Base-by-base conservation (phyloP, 2,329 filamentous ascomycete genomes). In the Colletotrichum eremochloae region DNA sequence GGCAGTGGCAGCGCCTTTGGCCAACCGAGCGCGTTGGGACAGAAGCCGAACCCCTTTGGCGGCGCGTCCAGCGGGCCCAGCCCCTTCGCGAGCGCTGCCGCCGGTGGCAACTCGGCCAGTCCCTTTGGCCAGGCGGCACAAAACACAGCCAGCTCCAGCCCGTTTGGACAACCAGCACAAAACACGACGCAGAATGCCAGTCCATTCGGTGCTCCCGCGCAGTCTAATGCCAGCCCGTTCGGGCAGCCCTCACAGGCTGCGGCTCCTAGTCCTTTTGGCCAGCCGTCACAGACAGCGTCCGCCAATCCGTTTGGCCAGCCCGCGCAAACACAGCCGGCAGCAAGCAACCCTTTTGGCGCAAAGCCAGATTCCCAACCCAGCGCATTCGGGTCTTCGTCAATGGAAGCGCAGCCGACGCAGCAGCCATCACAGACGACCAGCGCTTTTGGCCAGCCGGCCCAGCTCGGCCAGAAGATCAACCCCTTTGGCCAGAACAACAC, bases 21-120 rank as follows among this genome's bases (percentile, higher is more conserved):
- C 7, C 84, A 84, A 63, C 74, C 81, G 0, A 79, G 78, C 46
- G 77, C 81, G 44, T 75, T 83, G 44, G 82, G 82, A 3, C 78
- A 80, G 65, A 81, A 81, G 48, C 75, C 80, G 11, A 86, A 80
- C 64, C 81, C 82, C 3, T 85, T 85, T 65, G 82, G 73, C 11
- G 78, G 75, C 11, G 69, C 55, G 72, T 52, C 76, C 11, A 78
- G 57, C 64, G 66, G 62, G 7, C 48, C 74, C 7, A 74, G 68
- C 14, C 71, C 76, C 2, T 77, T 77, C 42, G 69, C 56, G 4
- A 50, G 61, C n/a, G 63, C 71, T 31, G 40, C 36, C 61, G 58
- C 63, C 64, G 64, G 70, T 29, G 31, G 57, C 15, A 64, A 65
- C 36, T 58, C 53, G 2, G 5, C 53, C 12, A 74, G 73, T 40